Conservation (phyloP, 306 rosid genomes). For the Amphicarpaea edgeworthii region DNA sequence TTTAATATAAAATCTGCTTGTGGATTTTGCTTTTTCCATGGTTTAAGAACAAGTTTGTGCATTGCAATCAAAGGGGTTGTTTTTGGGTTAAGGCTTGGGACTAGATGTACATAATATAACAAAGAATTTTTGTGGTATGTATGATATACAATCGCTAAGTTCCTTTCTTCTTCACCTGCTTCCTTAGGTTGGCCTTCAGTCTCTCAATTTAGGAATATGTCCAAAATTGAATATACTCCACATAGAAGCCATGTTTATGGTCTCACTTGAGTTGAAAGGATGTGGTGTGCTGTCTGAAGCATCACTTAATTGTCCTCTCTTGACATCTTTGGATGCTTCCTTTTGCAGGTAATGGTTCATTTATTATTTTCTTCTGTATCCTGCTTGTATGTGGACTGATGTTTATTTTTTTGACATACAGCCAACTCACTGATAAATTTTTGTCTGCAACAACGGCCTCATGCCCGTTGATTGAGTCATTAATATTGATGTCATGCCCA, state of each 20-base stretch:
- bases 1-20: conserved; percentile 16
- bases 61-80: conserved; percentile 13
- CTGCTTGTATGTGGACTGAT: conserved; percentile 47
- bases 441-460: conserved; percentile 92
- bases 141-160: conserved; percentile 19
- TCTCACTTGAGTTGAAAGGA: conserved; percentile 92
- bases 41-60: conserved; percentile 6
- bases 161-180: conserved; percentile 17
- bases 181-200: conserved; percentile 87
- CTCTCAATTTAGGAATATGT: conserved; percentile 95
- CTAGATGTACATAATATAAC: background rate
- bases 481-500: conserved; percentile 94
- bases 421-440: conserved; percentile 88
- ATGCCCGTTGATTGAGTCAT: conserved; percentile 82
- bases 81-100: conserved; percentile 36
- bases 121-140: conserved; percentile 2
- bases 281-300: conserved; percentile 95
- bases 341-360: conserved; percentile 81
- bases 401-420: conserved; percentile 53
- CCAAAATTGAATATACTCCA: conserved; percentile 80
- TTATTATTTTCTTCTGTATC: conserved; percentile 22
- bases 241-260: conserved; percentile 82
- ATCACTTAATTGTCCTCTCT: conserved; percentile 85
- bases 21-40: conserved; percentile 26
- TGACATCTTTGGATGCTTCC: conserved; percentile 94